These are phyloP conservation scores for Sedum album DNA, from an alignment of 164 flowering plant genomes.

Conservation along the genomic window DNA sequence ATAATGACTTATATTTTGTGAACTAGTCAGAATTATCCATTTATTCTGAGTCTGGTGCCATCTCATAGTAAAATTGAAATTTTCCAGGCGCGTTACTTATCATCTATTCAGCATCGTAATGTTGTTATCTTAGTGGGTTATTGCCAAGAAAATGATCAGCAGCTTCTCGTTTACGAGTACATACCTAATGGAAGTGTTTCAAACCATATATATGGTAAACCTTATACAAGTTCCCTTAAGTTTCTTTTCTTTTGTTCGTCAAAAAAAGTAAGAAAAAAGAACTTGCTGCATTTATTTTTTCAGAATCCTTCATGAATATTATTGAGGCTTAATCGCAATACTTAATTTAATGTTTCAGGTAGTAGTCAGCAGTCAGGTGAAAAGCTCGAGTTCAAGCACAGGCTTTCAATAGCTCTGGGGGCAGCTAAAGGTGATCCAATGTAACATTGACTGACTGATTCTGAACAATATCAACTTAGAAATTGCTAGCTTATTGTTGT, in stretches of 20 bases:
- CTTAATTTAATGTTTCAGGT: constrained; percentile 31
- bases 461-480: background rate
- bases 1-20: background rate
- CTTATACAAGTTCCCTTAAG: background rate
- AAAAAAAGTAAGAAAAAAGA: background rate
- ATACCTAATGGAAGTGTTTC: constrained; percentile 86
- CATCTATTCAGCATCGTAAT: constrained; percentile 74
- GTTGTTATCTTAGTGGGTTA: constrained; percentile 77
- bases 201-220: constrained; percentile 71
- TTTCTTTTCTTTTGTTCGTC: background rate
- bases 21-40: no score
- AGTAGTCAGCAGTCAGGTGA: constrained; percentile 40
- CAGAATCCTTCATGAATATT: background rate
- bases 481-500: background rate
- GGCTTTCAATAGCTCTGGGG: constrained; percentile 76
- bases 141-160: constrained; percentile 70
- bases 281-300: no score
- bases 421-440: constrained; percentile 93
- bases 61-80: background rate
- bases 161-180: constrained; percentile 76
- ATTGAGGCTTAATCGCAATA: background rate
- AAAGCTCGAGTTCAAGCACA: constrained; percentile 79
- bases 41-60: no score
- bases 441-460: background rate
- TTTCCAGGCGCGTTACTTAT: constrained; percentile 63